These are phyloP conservation scores for Aspergillus indologenus DNA, from an alignment of 495 filamentous ascomycete genomes.

Conservation along the genomic window DNA sequence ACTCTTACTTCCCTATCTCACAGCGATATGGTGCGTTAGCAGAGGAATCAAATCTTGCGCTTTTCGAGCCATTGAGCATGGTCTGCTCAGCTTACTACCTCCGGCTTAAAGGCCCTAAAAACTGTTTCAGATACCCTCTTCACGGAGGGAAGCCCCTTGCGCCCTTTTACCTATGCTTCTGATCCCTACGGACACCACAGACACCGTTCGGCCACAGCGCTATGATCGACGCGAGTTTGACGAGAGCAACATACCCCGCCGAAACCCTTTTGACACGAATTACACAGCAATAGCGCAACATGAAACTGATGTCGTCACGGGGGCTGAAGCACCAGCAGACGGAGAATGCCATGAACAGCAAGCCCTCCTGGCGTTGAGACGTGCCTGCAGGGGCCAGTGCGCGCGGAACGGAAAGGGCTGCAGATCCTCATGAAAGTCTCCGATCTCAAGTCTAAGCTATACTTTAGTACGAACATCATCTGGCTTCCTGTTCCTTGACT, in stretches of 20 bases:
- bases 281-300: neutral
- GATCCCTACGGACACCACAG: neutral
- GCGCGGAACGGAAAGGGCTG: neutral
- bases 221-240: neutral
- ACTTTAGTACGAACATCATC: too few relatives aligned
- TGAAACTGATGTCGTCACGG: neutral
- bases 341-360: neutral
- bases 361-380: neutral
- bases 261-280: neutral
- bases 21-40: too few relatives aligned
- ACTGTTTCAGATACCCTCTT: neutral
- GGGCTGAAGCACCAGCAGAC: neutral
- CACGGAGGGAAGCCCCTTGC: neutral
- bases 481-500: neutral
- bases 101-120: neutral
- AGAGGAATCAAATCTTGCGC: too few relatives aligned
- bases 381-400: neutral
- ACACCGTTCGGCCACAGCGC: neutral
- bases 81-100: too few relatives aligned
- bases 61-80: too few relatives aligned
- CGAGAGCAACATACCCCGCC: neutral
- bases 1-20: too few relatives aligned
- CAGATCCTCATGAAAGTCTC: neutral
- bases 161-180: neutral
- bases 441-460: neutral